Conservation (phyloP, 2,329 filamentous ascomycete species). For the Hypoxylon sp. region DNA sequence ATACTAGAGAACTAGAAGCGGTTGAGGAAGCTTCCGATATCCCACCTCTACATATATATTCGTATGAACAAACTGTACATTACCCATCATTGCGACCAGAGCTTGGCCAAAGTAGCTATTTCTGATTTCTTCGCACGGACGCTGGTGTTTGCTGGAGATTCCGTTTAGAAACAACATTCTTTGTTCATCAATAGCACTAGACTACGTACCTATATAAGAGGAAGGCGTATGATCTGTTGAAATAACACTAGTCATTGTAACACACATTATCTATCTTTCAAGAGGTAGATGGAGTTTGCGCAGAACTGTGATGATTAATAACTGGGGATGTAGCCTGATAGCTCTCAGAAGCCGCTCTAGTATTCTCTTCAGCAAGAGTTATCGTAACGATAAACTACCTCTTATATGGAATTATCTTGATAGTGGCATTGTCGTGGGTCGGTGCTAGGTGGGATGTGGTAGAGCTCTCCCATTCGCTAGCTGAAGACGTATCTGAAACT, state of each 20-base stretch:
- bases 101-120: slow-evolving; percentile 1
- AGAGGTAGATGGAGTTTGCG: no score
- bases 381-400: no score
- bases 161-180: not conserved
- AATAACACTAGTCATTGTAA: not conserved
- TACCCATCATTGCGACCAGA: not conserved
- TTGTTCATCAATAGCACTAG: slow-evolving; percentile 5
- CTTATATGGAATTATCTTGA: no score
- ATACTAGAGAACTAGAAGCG: not conserved
- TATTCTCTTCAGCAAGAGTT: no score
- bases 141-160: not conserved
- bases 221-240: not conserved
- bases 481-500: not conserved
- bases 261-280: not conserved
- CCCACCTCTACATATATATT: not conserved
- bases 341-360: no score
- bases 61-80: not conserved
- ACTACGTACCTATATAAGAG: not conserved
- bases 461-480: not conserved
- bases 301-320: no score
- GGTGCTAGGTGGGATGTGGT: no score
- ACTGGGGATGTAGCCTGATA: no score
- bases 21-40: not conserved
- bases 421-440: no score
- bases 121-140: not conserved